phyloP scores from a whole-genome alignment of 1,284 basidiomycete genomes.

The Leccinum variabile region DNA sequence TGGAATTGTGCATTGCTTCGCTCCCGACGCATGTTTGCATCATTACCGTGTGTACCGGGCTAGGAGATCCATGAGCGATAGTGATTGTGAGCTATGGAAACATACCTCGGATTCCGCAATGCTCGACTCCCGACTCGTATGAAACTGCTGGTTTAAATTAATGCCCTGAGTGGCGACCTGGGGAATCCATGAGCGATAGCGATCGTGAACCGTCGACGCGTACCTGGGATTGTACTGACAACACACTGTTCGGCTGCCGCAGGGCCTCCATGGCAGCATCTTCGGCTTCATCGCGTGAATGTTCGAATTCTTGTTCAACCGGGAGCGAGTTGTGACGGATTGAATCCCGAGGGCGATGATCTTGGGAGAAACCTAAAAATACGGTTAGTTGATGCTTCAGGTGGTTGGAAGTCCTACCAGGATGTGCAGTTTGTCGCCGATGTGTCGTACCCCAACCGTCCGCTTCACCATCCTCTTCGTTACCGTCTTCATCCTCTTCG shows the following conservation, averaged over 20 bases:
- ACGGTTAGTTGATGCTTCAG: neutral
- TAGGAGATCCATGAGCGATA: neutral
- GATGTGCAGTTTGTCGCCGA: neutral
- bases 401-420: neutral
- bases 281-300: neutral
- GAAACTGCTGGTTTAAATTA: neutral
- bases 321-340: neutral
- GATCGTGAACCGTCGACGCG: neutral
- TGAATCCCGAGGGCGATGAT: neutral
- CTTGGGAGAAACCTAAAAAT: neutral
- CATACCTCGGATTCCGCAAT: neutral
- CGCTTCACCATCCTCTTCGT: neutral
- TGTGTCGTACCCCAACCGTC: neutral
- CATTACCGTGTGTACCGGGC: neutral
- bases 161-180: neutral
- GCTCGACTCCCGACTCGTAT: neutral
- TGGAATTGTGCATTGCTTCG: neutral
- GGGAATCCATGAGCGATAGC: neutral
- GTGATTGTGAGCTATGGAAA: no score
- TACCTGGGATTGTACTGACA: neutral
- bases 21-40: neutral
- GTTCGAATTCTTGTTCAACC: neutral
- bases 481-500: neutral
- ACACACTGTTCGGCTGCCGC: neutral
- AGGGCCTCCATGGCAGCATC: neutral